Evolutionary conservation across 2,329 filamentous ascomycete species (phyloP).

Genomic region (Zasmidium cellare): DNA sequence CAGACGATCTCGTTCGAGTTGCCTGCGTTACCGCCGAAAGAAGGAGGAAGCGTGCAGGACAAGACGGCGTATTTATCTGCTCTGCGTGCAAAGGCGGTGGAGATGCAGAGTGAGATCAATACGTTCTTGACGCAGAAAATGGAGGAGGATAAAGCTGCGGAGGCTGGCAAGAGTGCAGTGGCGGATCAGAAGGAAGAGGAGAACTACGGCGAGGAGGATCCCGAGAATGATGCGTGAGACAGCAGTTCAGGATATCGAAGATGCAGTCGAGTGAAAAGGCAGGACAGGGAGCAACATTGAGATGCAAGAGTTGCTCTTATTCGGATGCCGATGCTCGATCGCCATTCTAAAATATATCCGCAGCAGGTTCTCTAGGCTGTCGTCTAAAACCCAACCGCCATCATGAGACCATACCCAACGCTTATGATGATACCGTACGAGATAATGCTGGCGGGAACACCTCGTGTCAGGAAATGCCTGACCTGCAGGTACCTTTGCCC

Average conservation of each 20-base stretch:
- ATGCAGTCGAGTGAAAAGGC: too few relatives aligned
- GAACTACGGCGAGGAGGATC: constrained; percentile 82
- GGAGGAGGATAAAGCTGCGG: constrained; percentile 66
- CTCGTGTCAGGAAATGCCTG: constrained; percentile 91
- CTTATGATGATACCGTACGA: constrained; percentile 81
- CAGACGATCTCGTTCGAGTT: constrained; percentile 27
- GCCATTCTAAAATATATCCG: neutral
- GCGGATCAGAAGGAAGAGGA: constrained; percentile 55
- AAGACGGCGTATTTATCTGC: constrained; percentile 61
- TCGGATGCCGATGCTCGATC: too few relatives aligned
- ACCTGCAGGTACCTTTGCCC: constrained; percentile 90
- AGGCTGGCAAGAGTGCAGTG: constrained; percentile 26
- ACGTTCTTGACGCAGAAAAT: constrained; percentile 70
- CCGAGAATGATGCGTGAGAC: constrained; percentile 52
- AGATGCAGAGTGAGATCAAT: constrained; percentile 69
- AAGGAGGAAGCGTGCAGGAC: constrained; percentile 36
- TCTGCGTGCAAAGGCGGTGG: constrained; percentile 58
- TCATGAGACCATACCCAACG: constrained; percentile 88
- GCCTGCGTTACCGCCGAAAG: constrained; percentile 19
- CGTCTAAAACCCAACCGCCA: constrained; percentile 63
- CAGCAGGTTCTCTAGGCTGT: neutral
- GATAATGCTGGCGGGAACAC: constrained; percentile 81
- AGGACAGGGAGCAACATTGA: too few relatives aligned
- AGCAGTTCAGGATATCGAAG: neutral
- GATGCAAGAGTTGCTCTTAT: too few relatives aligned